Evolutionary conservation across 2,329 filamentous ascomycete genomes (phyloP).

Genomic region (Teratosphaeria epicoccoides): DNA sequence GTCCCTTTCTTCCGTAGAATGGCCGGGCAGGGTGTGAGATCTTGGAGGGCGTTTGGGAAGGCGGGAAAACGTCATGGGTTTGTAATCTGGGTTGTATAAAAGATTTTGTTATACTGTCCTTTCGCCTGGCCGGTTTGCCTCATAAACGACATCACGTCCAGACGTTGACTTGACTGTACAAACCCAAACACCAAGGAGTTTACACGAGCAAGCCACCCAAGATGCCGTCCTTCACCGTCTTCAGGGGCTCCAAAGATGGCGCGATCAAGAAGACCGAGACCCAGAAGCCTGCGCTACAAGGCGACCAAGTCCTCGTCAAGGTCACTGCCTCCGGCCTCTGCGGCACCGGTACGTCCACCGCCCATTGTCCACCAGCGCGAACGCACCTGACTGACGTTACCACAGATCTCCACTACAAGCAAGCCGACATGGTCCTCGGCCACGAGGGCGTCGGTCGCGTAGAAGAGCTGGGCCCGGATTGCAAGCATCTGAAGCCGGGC

Average conservation of each 20-base stretch:
- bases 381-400: not conserved
- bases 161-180: not conserved
- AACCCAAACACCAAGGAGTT: not conserved
- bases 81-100: not conserved
- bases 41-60: not conserved
- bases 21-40: not conserved
- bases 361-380: not conserved
- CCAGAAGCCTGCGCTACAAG: conserved; percentile 34
- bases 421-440: conserved; percentile 38
- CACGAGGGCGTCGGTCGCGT: conserved; percentile 47
- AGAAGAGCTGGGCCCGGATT: conserved; percentile 36
- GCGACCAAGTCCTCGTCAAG: conserved; percentile 50
- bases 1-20: not conserved
- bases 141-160: not conserved
- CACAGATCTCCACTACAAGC: conserved; percentile 32
- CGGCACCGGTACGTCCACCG: conserved; percentile 38
- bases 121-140: not conserved
- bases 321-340: conserved; percentile 59
- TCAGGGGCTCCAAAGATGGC: conserved; percentile 51
- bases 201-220: not conserved
- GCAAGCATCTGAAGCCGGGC: conserved; percentile 38
- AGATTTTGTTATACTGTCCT: not conserved
- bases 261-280: conserved; percentile 43
- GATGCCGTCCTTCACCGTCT: conserved; percentile 47
- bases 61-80: not conserved